Evolutionary conservation across 306 rosid species (phyloP).

Genomic region (Trifolium subterraneum): DNA sequence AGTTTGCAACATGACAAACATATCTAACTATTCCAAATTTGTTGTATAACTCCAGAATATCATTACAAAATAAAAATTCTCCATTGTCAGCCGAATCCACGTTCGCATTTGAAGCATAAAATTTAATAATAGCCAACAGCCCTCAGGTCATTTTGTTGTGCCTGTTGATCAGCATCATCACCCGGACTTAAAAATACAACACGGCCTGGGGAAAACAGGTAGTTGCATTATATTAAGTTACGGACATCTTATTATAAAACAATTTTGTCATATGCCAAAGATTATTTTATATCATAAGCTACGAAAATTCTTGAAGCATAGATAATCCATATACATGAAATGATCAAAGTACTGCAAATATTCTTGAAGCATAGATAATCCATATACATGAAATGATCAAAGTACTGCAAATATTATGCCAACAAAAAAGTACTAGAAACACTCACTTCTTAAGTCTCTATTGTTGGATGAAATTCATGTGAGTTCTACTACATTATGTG

Average conservation of each 20-base stretch:
- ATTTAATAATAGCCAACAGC: constrained; percentile 70
- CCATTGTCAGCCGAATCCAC: constrained; percentile 7
- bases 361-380: too few relatives aligned
- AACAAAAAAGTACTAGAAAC: not conserved
- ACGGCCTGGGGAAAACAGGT: constrained; percentile 65
- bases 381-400: not conserved
- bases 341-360: not conserved
- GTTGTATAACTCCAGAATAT: constrained; percentile 15
- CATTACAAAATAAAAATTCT: constrained; percentile 33
- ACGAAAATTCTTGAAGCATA: constrained; percentile 1
- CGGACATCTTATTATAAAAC: not conserved
- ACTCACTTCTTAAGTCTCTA: not conserved
- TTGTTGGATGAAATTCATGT: not conserved
- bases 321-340: constrained; percentile 1
- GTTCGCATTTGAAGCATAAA: constrained; percentile 13
- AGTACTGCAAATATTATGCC: not conserved
- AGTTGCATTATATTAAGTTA: constrained; percentile 16
- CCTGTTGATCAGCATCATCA: constrained; percentile 45
- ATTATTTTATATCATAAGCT: constrained; percentile 30
- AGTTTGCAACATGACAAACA: constrained; percentile 21
- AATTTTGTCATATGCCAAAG: constrained; percentile 28
- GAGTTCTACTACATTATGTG: not conserved
- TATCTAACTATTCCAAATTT: constrained; percentile 19
- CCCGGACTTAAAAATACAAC: constrained; percentile 71
- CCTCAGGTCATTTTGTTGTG: constrained; percentile 46